A percentile compares a stretch with the other conserved stretches of the same genome.
Conservation (phyloP, 23 red algal species). For the Gracilaria caudata region DNA sequence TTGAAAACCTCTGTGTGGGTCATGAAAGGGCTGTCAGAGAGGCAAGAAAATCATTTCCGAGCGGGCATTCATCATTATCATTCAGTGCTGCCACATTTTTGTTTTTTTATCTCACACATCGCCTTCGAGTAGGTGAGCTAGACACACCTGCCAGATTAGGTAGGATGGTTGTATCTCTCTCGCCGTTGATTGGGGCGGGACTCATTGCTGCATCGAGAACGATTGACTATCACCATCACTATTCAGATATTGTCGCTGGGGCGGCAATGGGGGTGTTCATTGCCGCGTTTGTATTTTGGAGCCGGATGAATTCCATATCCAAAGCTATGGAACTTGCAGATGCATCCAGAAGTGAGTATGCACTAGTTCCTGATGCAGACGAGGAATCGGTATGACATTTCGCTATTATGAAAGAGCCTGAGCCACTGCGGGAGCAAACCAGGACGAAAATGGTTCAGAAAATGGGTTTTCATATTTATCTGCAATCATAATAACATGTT, state of each 20-base stretch:
- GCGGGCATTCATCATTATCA: conserved; percentile 76
- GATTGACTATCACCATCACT: conserved; percentile 84
- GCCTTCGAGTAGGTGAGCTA: background rate
- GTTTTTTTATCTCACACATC: conserved; percentile 35
- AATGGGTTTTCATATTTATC: background rate
- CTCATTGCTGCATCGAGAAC: conserved; percentile 60
- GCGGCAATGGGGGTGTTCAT: conserved; percentile 33
- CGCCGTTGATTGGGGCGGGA: conserved; percentile 32
- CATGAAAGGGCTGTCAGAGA: conserved; percentile 61
- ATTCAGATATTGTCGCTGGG: conserved; percentile 73
- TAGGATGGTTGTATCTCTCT: conserved; percentile 29
- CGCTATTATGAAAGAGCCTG: background rate
- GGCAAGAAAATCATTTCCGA: conserved; percentile 86
- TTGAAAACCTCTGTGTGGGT: conserved; percentile 57
- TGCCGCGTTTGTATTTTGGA: conserved; percentile 48
- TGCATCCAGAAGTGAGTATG: background rate
- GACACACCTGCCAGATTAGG: background rate
- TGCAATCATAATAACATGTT: background rate
- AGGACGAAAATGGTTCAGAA: background rate
- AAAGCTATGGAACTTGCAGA: conserved; percentile 16
- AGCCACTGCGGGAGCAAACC: background rate
- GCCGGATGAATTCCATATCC: background rate
- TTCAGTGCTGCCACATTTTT: conserved; percentile 67
- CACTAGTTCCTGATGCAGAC: background rate
- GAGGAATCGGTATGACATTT: conserved; percentile 11